Evolutionary conservation across 2,329 filamentous ascomycete species (phyloP).

Genomic region (Leptographium radiaticola): DNA sequence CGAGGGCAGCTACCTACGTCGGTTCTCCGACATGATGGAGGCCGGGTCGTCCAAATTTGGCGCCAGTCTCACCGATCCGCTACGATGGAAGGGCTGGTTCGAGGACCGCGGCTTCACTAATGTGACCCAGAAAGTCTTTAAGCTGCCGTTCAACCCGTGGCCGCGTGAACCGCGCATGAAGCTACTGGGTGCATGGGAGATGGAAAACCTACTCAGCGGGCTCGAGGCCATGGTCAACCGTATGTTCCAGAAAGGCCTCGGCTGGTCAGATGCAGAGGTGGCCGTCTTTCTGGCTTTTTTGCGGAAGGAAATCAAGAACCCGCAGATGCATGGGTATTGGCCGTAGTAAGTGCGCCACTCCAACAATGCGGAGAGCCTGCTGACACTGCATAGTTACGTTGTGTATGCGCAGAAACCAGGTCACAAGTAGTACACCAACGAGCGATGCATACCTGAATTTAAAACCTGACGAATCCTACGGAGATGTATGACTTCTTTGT

Average conservation of each 20-base stretch:
- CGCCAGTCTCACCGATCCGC: constrained; percentile 11
- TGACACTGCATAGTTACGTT: neutral
- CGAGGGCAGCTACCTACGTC: constrained; percentile 3
- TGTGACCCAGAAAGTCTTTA: constrained; percentile 9
- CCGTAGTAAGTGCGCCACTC: constrained; percentile 17
- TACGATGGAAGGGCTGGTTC: constrained; percentile 10
- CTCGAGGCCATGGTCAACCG: constrained; percentile 13
- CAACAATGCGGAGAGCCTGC: neutral
- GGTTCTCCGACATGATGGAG: constrained; percentile 6
- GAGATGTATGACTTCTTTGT: too few species aligned
- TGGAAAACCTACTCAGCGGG: constrained; percentile 7
- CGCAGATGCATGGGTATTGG: constrained; percentile 12
- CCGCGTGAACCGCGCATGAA: constrained; percentile 13
- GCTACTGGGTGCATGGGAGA: constrained; percentile 12
- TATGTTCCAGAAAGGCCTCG: constrained; percentile 5
- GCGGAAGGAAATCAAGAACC: constrained; percentile 12
- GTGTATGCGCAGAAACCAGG: neutral
- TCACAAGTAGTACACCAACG: neutral
- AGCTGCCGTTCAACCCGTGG: constrained; percentile 12
- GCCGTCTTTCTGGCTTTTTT: constrained; percentile 10
- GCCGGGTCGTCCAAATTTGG: constrained; percentile 6
- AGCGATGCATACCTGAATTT: too few species aligned
- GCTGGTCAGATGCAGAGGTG: constrained; percentile 12
- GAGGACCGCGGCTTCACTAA: constrained; percentile 12
- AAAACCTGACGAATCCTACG: too few species aligned